Evolutionary conservation across 208 protist species (phyloP).

Genomic region (Angomonas deanei): DNA sequence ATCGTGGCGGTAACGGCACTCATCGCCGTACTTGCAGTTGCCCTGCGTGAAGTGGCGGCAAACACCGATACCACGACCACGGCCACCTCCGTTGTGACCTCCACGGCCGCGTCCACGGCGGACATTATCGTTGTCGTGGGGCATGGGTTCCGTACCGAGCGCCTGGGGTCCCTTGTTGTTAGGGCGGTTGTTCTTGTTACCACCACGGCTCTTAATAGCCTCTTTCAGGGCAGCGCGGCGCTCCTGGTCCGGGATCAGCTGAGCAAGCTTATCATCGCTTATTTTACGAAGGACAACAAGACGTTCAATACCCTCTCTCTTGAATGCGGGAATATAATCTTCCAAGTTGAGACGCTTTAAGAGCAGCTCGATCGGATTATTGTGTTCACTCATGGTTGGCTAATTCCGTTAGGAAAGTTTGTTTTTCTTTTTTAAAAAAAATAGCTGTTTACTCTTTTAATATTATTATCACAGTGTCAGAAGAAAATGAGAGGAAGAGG

Average conservation of each 20-base stretch:
- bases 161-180: conserved; percentile 10
- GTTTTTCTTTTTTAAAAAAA: too few relatives aligned
- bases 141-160: conserved; percentile 8
- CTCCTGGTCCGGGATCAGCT: conserved; percentile 67
- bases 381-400: not conserved
- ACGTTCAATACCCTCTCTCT: conserved; percentile 62
- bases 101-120: conserved; percentile 19
- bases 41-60: conserved; percentile 69
- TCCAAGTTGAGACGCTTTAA: conserved; percentile 57
- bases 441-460: too few relatives aligned
- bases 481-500: not conserved
- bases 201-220: conserved; percentile 66
- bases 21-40: conserved; percentile 76
- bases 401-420: too few relatives aligned
- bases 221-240: conserved; percentile 59
- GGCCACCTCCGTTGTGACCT: not conserved
- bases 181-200: conserved; percentile 16
- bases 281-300: conserved; percentile 73
- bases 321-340: conserved; percentile 65
- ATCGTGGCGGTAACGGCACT: conserved; percentile 75
- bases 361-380: not conserved
- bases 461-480: too few relatives aligned
- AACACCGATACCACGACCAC: not conserved
- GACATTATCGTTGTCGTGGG: conserved; percentile 16
- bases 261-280: conserved; percentile 50